Percentiles rank a stretch among this genome's conserved stretches.
These are phyloP conservation scores for Macrophomina tecta DNA, from an alignment of 2,329 filamentous ascomycete species.

Conservation along the genomic window DNA sequence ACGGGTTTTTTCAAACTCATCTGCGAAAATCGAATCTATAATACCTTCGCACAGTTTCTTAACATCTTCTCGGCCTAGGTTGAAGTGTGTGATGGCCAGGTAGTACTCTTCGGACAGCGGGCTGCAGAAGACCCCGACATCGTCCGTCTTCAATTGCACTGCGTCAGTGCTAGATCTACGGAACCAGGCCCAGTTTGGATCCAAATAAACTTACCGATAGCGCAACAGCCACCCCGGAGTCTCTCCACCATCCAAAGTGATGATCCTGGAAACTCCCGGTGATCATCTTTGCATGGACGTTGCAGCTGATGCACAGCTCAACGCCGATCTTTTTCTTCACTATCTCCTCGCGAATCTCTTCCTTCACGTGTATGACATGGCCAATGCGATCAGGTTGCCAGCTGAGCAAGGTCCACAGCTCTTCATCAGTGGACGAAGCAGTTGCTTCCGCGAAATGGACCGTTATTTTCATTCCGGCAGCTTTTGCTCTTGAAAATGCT, in stretches of 20 bases:
- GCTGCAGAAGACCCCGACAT: constrained; percentile 82
- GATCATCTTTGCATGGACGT: constrained; percentile 77
- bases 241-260: constrained; percentile 77
- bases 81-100: constrained; percentile 74
- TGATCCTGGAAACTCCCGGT: constrained; percentile 69
- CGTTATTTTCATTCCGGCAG: constrained; percentile 66
- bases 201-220: constrained; percentile 66
- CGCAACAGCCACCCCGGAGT: constrained; percentile 61
- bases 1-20: constrained; percentile 65
- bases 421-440: constrained; percentile 61
- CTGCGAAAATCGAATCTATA: constrained; percentile 71
- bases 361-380: constrained; percentile 77
- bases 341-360: constrained; percentile 64
- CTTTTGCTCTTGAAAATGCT: constrained; percentile 64
- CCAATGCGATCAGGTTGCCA: constrained; percentile 74
- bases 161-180: constrained; percentile 14
- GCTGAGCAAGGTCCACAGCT: constrained; percentile 68
- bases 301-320: constrained; percentile 81
- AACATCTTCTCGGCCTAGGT: constrained; percentile 56
- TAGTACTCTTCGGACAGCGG: constrained; percentile 77
- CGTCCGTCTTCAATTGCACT: constrained; percentile 68
- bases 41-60: constrained; percentile 65
- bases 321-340: constrained; percentile 63
- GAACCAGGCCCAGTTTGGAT: background rate
- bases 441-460: constrained; percentile 79